A percentile compares a stretch with the other conserved stretches of the same genome.
These are phyloP conservation scores for Cordyceps fumosorosea DNA, from an alignment of 2,329 filamentous ascomycete genomes.

Conservation along the genomic window DNA sequence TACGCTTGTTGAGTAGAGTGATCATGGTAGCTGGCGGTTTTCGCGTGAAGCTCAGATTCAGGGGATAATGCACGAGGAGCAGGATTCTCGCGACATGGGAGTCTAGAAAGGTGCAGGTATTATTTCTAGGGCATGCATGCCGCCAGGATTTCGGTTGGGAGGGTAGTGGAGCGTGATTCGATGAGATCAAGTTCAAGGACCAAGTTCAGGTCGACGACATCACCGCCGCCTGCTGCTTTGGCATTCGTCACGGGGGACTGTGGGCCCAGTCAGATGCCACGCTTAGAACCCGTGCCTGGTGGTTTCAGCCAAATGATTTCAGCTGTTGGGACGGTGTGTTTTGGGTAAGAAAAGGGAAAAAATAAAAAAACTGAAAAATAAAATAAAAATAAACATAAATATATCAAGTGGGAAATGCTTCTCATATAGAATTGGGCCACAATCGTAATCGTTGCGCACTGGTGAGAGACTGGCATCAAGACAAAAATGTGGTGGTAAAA, in stretches of 20 bases:
- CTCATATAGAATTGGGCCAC: too few species aligned
- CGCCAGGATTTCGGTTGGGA: not conserved
- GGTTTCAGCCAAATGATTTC: not conserved
- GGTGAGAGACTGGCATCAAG: too few species aligned
- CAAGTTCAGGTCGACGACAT: too few species aligned
- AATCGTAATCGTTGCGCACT: too few species aligned
- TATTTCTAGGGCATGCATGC: not conserved
- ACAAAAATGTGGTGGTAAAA: too few species aligned
- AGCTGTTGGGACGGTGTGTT: not conserved
- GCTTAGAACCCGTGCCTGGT: not conserved
- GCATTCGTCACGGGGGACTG: conserved; percentile 2
- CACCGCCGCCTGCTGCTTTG: not conserved
- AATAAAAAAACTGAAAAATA: not conserved
- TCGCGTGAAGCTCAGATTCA: not conserved
- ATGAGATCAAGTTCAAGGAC: not conserved
- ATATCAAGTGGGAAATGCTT: too few species aligned
- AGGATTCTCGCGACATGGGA: not conserved
- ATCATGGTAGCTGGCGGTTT: not conserved
- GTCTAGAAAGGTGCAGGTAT: not conserved
- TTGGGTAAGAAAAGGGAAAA: not conserved
- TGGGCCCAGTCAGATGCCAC: conserved; percentile 11
- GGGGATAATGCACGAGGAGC: too few species aligned
- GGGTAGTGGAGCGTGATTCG: not conserved
- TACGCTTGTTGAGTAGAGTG: conserved; percentile 9
- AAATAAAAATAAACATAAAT: not conserved